Conservation (phyloP, 345 rosid genomes). For the Salix exigua region DNA sequence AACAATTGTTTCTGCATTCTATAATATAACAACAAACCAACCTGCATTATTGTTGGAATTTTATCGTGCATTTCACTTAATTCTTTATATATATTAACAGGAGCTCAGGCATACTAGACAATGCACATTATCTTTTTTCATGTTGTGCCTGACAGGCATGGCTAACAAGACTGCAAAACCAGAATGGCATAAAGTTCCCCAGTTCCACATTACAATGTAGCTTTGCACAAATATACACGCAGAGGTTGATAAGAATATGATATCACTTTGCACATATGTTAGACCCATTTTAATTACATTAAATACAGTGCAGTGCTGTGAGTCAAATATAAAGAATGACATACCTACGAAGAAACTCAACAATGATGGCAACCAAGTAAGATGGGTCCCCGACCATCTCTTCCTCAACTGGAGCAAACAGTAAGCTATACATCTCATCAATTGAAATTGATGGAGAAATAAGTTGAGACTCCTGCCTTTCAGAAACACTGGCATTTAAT, state of each 20-base stretch:
- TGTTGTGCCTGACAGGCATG: neutral
- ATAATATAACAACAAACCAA: neutral
- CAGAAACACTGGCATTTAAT: slow-evolving; percentile 45
- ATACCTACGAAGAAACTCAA: slow-evolving; percentile 89
- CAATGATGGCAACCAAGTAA: slow-evolving; percentile 72
- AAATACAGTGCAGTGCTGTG: neutral
- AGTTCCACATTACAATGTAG: neutral
- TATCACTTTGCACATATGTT: neutral
- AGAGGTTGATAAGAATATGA: neutral
- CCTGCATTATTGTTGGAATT: neutral
- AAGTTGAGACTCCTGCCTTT: slow-evolving; percentile 66
- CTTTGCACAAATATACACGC: neutral
- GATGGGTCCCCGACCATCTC: slow-evolving; percentile 82
- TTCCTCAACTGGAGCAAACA: slow-evolving; percentile 85
- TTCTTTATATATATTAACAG: neutral
- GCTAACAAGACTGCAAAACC: neutral
- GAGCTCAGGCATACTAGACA: neutral
- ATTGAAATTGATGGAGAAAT: slow-evolving; percentile 83
- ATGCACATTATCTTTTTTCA: neutral
- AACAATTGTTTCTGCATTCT: neutral
- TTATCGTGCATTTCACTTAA: neutral
- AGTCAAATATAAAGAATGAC: slow-evolving; percentile 9
- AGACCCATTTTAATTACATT: neutral
- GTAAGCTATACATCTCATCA: slow-evolving; percentile 80
- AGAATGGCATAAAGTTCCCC: neutral